Conservation (phyloP, 140 eudicot genomes). For the Oenanthe javanica region DNA sequence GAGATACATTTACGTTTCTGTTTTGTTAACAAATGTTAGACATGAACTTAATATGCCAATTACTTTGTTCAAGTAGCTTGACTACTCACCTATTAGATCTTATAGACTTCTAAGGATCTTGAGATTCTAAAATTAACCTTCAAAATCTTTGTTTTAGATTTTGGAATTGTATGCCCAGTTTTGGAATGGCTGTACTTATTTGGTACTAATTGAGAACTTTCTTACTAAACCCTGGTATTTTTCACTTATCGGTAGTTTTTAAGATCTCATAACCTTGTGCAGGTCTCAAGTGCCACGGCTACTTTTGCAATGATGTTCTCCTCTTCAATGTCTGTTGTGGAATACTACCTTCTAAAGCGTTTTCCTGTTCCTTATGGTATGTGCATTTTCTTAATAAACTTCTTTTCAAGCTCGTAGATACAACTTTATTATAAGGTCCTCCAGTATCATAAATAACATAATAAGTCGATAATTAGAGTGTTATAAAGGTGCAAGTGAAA, state of each 20-base stretch:
- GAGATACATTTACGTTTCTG: neutral
- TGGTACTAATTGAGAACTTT: neutral
- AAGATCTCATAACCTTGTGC: neutral
- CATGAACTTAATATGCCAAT: neutral
- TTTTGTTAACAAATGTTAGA: neutral
- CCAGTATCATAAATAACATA: neutral
- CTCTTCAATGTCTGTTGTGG: slow-evolving; percentile 46
- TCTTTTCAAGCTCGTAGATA: neutral
- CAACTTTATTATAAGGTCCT: neutral
- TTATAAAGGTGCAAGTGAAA: neutral
- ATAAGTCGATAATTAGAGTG: neutral
- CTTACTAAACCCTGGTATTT: neutral
- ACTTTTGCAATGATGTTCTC: slow-evolving; percentile 45
- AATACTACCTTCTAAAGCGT: slow-evolving; percentile 38
- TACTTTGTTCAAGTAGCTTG: neutral
- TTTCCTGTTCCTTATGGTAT: slow-evolving; percentile 42
- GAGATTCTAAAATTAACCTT: neutral
- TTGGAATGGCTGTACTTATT: neutral
- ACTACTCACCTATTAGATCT: neutral
- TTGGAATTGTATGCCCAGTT: neutral
- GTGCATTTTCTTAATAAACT: neutral
- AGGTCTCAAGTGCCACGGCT: slow-evolving; percentile 41
- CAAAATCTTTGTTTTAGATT: too few relatives aligned
- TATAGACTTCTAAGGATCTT: neutral
- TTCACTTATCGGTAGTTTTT: neutral